These are phyloP conservation scores for Acanthamoeba culbertsoni DNA, from an alignment of 208 protist species.

Conservation along the genomic window DNA sequence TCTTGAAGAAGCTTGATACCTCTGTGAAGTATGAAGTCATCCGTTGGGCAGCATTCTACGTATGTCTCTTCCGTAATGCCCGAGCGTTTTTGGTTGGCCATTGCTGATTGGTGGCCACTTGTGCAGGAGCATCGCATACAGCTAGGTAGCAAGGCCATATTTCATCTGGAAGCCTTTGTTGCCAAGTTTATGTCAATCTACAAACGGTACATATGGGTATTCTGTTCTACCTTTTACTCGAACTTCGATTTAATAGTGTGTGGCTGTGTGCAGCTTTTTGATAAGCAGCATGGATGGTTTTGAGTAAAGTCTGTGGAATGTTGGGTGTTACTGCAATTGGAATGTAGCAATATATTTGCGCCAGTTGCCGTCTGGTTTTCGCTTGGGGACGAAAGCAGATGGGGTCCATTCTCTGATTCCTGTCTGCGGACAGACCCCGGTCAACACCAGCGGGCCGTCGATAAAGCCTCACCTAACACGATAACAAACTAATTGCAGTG, in stretches of 20 bases:
- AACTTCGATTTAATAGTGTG: too few relatives aligned
- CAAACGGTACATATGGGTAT: slow-evolving; percentile 83
- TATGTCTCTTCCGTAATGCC: slow-evolving; percentile 34
- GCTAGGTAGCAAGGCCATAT: slow-evolving; percentile 95
- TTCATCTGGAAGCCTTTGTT: slow-evolving; percentile 98
- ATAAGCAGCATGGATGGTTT: not conserved
- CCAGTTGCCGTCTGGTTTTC: not conserved
- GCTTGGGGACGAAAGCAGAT: too few relatives aligned
- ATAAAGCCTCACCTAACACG: not conserved
- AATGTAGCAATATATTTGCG: not conserved
- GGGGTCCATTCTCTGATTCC: too few relatives aligned
- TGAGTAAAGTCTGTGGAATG: not conserved
- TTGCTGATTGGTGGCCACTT: not conserved
- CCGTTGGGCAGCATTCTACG: slow-evolving; percentile 91
- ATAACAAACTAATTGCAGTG: too few relatives aligned
- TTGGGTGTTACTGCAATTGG: not conserved
- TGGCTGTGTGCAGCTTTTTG: not conserved
- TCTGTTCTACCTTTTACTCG: too few relatives aligned
- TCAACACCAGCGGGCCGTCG: not conserved
- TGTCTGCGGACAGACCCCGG: too few relatives aligned
- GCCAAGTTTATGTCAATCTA: slow-evolving; percentile 90
- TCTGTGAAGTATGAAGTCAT: slow-evolving; percentile 87
- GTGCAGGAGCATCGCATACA: slow-evolving; percentile 94
- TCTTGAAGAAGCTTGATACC: slow-evolving; percentile 86
- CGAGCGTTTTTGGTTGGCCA: not conserved